A percentile compares a stretch with the other conserved stretches of the same genome.
Conservation (phyloP, 129 eudicot genomes). For the Saussurea involucrata region DNA sequence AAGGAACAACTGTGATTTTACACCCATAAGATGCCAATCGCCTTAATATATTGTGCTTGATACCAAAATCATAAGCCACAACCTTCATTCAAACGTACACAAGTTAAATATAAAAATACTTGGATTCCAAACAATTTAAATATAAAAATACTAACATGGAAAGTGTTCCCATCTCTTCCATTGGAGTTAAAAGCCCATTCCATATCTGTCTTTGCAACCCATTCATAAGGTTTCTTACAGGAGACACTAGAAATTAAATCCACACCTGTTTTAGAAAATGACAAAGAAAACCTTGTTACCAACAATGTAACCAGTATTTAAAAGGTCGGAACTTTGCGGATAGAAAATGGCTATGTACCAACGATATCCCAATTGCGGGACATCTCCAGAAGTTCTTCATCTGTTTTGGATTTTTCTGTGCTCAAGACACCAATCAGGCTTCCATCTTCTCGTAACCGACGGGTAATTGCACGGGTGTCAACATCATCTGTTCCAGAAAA, state of each 20-base stretch:
- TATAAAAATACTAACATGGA: constrained; percentile 46
- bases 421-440: constrained; percentile 94
- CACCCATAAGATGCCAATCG: constrained; percentile 95
- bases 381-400: constrained; percentile 78
- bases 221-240: constrained; percentile 82
- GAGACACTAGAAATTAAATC: constrained; percentile 88
- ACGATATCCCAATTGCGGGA: constrained; percentile 92
- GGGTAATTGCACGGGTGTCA: constrained; percentile 97
- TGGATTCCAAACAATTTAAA: not conserved
- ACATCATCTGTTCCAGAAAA: constrained; percentile 66
- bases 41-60: constrained; percentile 85
- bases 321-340: not conserved
- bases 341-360: constrained; percentile 38
- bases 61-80: constrained; percentile 96
- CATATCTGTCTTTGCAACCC: constrained; percentile 68
- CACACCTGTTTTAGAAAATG: constrained; percentile 55
- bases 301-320: not conserved
- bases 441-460: constrained; percentile 87
- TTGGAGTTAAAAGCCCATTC: constrained; percentile 79
- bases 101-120: constrained; percentile 4
- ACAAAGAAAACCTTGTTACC: constrained; percentile 7
- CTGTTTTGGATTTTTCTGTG: constrained; percentile 83
- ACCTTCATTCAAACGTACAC: constrained; percentile 53
- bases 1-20: constrained; percentile 93
- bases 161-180: constrained; percentile 46